Conservation (phyloP, 106 monocot genomes). For the Acanthochlamys bracteata region DNA sequence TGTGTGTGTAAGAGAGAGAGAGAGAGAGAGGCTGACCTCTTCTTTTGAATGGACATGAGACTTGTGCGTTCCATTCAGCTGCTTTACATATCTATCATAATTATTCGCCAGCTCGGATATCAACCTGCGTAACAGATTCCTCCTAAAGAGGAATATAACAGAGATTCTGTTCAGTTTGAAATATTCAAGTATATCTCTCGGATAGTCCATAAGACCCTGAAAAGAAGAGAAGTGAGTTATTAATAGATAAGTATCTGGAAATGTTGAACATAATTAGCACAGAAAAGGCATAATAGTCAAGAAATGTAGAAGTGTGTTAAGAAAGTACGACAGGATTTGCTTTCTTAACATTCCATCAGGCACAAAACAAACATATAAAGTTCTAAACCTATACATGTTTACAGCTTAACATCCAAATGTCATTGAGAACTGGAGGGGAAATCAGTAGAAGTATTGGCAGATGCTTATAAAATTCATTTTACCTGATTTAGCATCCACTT, state of each 20-base stretch:
- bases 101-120: constrained; percentile 50
- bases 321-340: not conserved
- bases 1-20: too few relatives aligned
- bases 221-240: constrained; percentile 2
- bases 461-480: not conserved
- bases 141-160: constrained; percentile 46
- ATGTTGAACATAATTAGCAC: not conserved
- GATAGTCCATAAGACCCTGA: constrained; percentile 40
- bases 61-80: constrained; percentile 60
- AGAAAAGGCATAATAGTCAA: not conserved
- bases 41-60: constrained; percentile 32
- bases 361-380: too few relatives aligned
- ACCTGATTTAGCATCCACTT: constrained; percentile 65
- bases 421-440: too few relatives aligned
- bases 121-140: constrained; percentile 43
- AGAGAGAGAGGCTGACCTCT: constrained; percentile 22
- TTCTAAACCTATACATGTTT: too few relatives aligned
- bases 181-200: constrained; percentile 29
- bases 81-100: constrained; percentile 56
- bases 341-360: not conserved
- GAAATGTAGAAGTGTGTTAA: not conserved
- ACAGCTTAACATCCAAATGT: not conserved
- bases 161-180: constrained; percentile 42
- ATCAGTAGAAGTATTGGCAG: not conserved
- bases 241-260: not conserved